Evolutionary conservation across 306 rosid genomes (phyloP), one percentile per base, ranked within the genome.

Genomic region (Rosa multiflora): DNA sequence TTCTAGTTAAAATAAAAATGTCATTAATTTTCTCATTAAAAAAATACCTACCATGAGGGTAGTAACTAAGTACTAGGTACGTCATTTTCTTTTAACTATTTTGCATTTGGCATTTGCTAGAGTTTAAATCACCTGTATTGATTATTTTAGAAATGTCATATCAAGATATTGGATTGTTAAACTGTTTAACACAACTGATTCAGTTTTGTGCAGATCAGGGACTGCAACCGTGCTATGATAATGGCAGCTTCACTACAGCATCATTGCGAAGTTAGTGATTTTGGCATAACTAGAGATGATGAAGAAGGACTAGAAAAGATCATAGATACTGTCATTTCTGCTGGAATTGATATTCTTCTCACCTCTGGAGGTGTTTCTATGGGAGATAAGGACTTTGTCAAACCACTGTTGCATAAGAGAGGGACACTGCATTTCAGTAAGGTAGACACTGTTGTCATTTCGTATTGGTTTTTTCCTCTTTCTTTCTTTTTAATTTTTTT

Each of bases 361-460:
- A 89, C 97, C 87, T 92, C 99, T 78, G 99, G 99, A 70, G 99
- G 99, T 76, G 97, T 94, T 86, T 92, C 99, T 44, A 92, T 92
- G 99, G 99, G 97, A 84, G 97, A 94, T 90, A 94, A 73, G 90
- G 99, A 94, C 86, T 94, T 86, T 83, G 89, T 92, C 76, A 92
- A 88, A 87, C 94, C 97, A 66, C 82, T 82, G 49, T 26, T 94
- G 62, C 86, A 80, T 68, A 90, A 85, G 84, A 88, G 87, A 81
- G 99, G 99, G 73, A 87, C 85, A 56, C 79, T 91, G 59, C 86
- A 92, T 86, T 94, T 92, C 61, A 85, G 74, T 62, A 90, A 87
- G 97, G 99, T 91, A 48, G 58, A 74, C 39, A 76, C 82, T 11
- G 79, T 21, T 56, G 70, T 59, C 72, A 23, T 74, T 82, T 37